A percentile compares a stretch with the other conserved stretches of the same genome.
phyloP scores from a whole-genome alignment of 371 early-diverging fungal species.

The Parasitella parasitica region DNA sequence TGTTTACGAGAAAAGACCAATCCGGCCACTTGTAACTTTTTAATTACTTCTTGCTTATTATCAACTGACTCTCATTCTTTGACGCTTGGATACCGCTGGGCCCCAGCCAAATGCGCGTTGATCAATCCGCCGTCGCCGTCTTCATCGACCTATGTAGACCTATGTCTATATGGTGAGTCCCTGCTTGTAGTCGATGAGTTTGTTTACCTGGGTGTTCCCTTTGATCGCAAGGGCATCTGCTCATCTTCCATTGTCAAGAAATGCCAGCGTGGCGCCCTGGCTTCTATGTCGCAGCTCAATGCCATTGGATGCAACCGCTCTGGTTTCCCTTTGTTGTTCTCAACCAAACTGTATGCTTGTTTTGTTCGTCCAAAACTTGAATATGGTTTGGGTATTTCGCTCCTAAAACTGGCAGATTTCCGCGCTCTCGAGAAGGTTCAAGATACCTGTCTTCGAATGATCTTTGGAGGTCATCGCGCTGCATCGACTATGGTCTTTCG shows the following conservation, averaged over 20 bases:
- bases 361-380: slow-evolving; percentile 26
- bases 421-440: slow-evolving; percentile 5
- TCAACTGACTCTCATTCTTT: not conserved
- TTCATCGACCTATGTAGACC: too few relatives aligned
- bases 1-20: slow-evolving; percentile 17
- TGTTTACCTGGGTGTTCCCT: too few relatives aligned
- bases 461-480: slow-evolving; percentile 9
- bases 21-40: slow-evolving; percentile 16
- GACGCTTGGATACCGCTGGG: slow-evolving; percentile 23
- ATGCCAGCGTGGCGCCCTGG: too few relatives aligned
- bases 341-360: not conserved
- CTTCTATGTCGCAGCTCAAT: too few relatives aligned
- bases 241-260: too few relatives aligned
- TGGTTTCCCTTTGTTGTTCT: not conserved
- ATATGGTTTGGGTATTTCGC: slow-evolving; percentile 14
- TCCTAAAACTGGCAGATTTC: not conserved
- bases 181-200: too few relatives aligned
- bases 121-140: too few relatives aligned
- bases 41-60: slow-evolving; percentile 13
- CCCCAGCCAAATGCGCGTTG: too few relatives aligned
- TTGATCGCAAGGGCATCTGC: too few relatives aligned
- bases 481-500: slow-evolving; percentile 13
- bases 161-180: too few relatives aligned
- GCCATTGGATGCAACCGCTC: slow-evolving; percentile 19
- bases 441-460: slow-evolving; percentile 11